Base-by-base conservation (phyloP, 2,329 filamentous ascomycete genomes). In the Fusarium mexicanum region DNA sequence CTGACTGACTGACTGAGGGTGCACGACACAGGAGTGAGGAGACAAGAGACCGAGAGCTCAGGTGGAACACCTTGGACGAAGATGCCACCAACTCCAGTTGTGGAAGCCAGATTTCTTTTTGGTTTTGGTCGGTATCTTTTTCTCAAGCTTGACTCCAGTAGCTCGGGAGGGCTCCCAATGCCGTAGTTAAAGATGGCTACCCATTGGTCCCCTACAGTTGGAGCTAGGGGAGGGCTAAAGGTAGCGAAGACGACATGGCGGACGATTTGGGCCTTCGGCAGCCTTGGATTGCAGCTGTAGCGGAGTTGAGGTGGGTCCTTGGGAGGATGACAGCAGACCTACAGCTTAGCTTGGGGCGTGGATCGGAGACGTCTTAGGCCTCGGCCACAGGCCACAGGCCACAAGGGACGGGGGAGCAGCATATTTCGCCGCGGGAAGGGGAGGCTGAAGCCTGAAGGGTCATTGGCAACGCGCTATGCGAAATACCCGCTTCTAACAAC, bases 251-350 rank as follows among this genome's bases (percentile, higher is more conserved):
- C 61, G 53, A 63, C 41, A 55, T 71, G 40, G 67, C 41, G 43
- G 58, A 43, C 62, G 71, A 64, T 35, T 54, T 61, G 37, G 47
- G 58, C 47, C 37, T 53, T 44, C 58, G 64, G 51, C 40, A 69
- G 70, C 58, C 68, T 69, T 72, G 68, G 54, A 72, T 53, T 48
- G 43, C 43, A 69, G 65, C 64, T 70, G 57, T 40, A 62, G 67
- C 38, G 61, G 60, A 62, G 57, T 47, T 41, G 24, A 35, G 50
- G 71, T 59, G 71, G 71, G 44, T 43, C 51, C 44, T 29, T 16
- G 41, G 48, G 53, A 73, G 58, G 58, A 61, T 73, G 67, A 74
- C 71, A 74, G 71, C 71, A 74, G 71, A 51, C 67, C 29, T n/a
- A 37, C 59, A 57, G 17, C 16, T 37, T 18, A 37, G 50, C 67